Evolutionary conservation across 2,329 filamentous ascomycete species (phyloP).

Genomic region (Cladosporium sp.): DNA sequence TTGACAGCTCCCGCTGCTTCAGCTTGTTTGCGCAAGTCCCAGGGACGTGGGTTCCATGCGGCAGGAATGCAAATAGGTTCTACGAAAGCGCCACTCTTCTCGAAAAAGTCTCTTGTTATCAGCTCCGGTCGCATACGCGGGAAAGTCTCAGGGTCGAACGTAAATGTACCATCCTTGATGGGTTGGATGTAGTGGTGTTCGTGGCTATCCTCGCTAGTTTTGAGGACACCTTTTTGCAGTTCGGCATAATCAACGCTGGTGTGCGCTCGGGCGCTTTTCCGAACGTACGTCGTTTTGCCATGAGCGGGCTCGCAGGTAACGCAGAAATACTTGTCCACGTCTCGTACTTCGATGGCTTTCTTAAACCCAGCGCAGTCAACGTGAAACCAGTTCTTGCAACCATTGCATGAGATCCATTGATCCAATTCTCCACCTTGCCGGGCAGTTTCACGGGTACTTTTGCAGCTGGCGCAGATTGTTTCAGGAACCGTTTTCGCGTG

Average conservation of each 20-base stretch:
- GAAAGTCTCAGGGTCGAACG: conserved; percentile 62
- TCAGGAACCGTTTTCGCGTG: conserved; percentile 35
- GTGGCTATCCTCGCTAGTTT: conserved; percentile 62
- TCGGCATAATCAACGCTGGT: conserved; percentile 68
- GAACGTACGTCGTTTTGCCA: conserved; percentile 65
- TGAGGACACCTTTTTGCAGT: conserved; percentile 65
- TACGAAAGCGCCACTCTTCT: conserved; percentile 62
- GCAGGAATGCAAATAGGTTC: conserved; percentile 68
- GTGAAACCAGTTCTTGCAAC: conserved; percentile 69
- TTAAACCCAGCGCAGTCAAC: conserved; percentile 67
- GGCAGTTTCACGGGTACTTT: conserved; percentile 53
- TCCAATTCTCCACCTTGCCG: conserved; percentile 53
- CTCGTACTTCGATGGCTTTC: conserved; percentile 62
- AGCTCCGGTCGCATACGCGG: conserved; percentile 64
- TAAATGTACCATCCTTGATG: conserved; percentile 64
- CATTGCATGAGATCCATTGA: conserved; percentile 68
- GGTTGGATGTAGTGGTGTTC: conserved; percentile 69
- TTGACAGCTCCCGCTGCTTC: conserved; percentile 10
- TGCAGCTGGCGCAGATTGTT: conserved; percentile 58
- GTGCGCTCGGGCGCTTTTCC: conserved; percentile 65
- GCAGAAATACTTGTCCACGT: conserved; percentile 69
- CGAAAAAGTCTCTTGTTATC: conserved; percentile 63
- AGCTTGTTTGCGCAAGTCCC: conserved; percentile 28
- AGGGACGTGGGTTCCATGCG: conserved; percentile 57
- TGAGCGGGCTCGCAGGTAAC: conserved; percentile 58